phyloP scores from a whole-genome alignment of 2,329 filamentous ascomycete genomes.

The Fusarium drepaniforme region DNA sequence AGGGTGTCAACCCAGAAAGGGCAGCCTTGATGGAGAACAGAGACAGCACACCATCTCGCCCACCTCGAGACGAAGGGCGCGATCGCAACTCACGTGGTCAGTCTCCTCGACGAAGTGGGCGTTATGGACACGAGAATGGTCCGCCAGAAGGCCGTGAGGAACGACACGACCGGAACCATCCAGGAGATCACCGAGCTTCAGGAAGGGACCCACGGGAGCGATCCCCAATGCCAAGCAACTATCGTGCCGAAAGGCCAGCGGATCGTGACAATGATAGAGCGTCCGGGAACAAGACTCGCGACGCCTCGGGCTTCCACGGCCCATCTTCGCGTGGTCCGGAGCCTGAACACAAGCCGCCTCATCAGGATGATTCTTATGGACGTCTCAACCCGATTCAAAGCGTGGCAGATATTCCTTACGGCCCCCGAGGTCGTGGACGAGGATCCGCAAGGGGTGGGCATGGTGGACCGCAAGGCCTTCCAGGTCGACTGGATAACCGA shows the following conservation, averaged over 20 bases:
- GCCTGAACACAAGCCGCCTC: conserved; percentile 62
- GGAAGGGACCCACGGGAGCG: conserved; percentile 50
- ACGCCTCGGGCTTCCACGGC: conserved; percentile 54
- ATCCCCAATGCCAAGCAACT: conserved; percentile 44
- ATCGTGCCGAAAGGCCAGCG: conserved; percentile 50
- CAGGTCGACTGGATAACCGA: conserved; percentile 57
- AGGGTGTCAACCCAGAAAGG: conserved; percentile 62
- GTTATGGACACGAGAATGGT: conserved; percentile 47
- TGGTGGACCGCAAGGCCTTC: conserved; percentile 50
- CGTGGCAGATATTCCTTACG: conserved; percentile 64
- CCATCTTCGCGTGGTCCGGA: conserved; percentile 55
- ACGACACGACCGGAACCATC: conserved; percentile 58
- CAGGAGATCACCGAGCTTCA: conserved; percentile 46
- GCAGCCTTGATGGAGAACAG: conserved; percentile 59
- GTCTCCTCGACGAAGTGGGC: conserved; percentile 61
- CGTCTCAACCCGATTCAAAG: conserved; percentile 67
- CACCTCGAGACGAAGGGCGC: conserved; percentile 58
- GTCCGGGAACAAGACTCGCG: conserved; percentile 54
- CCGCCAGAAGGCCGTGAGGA: conserved; percentile 60
- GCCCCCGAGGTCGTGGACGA: conserved; percentile 65
- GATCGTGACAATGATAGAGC: conserved; percentile 55
- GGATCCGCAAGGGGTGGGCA: conserved; percentile 54
- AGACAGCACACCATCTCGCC: conserved; percentile 51
- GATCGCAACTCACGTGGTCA: conserved; percentile 56
- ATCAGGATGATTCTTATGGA: conserved; percentile 73